Percentiles rank a stretch among this genome's conserved stretches.
Evolutionary conservation across 2,329 filamentous ascomycete genomes (phyloP).

Genomic region (Allantophomopsis lycopodina): DNA sequence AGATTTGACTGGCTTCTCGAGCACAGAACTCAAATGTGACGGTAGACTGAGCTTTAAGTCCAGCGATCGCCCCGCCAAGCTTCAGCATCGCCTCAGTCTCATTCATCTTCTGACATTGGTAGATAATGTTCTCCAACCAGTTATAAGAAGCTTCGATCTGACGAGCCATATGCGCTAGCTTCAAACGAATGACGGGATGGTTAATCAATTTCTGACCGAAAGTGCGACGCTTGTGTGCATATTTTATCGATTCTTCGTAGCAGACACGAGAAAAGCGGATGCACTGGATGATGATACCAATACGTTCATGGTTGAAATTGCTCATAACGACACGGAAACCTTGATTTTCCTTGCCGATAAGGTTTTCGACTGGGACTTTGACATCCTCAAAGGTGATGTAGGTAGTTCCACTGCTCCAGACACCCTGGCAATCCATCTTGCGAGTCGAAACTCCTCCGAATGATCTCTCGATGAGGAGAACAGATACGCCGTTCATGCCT

Average conservation of each 20-base stretch:
- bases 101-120: slow-evolving; percentile 83
- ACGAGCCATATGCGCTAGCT: slow-evolving; percentile 94
- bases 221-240: slow-evolving; percentile 91
- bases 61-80: slow-evolving; percentile 85
- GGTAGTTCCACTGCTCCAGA: slow-evolving; percentile 89
- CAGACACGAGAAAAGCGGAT: slow-evolving; percentile 91
- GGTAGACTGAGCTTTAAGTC: slow-evolving; percentile 87
- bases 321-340: slow-evolving; percentile 99
- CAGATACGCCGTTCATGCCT: slow-evolving; percentile 85
- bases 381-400: slow-evolving; percentile 99
- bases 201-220: slow-evolving; percentile 96
- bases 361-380: slow-evolving; percentile 97
- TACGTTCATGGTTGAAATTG: slow-evolving; percentile 98
- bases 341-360: slow-evolving; percentile 95
- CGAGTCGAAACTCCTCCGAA: slow-evolving; percentile 79
- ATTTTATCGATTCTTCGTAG: slow-evolving; percentile 93
- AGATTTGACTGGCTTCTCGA: slow-evolving; percentile 92
- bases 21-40: slow-evolving; percentile 97
- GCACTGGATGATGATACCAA: slow-evolving; percentile 97
- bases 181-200: slow-evolving; percentile 93
- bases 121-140: slow-evolving; percentile 93
- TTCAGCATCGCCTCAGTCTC: slow-evolving; percentile 94
- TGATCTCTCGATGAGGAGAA: slow-evolving; percentile 83
- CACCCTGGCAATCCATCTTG: slow-evolving; percentile 96
- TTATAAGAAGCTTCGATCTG: slow-evolving; percentile 96